phyloP scores from a whole-genome alignment of 1,284 basidiomycete species.

The Bjerkandera adusta region DNA sequence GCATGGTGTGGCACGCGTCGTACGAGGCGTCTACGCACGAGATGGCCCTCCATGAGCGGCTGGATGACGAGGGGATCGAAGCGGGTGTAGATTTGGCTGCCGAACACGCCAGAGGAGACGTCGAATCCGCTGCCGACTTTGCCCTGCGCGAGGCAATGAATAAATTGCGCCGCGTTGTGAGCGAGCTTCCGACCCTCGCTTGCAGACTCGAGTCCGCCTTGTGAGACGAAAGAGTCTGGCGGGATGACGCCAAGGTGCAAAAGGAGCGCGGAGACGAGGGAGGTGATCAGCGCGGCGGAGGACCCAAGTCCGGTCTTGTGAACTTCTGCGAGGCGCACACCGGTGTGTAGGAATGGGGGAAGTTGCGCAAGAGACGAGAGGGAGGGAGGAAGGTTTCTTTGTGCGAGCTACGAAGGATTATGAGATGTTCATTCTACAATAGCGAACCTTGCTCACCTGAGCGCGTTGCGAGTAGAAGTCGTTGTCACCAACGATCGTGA shows the following conservation, averaged over 20 bases:
- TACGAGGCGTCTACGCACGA: conserved; percentile 21
- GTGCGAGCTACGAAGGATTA: conserved; percentile 50
- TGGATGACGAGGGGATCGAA: conserved; percentile 78
- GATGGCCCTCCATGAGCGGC: conserved; percentile 61
- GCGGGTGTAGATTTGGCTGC: conserved; percentile 90
- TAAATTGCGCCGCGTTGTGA: conserved; percentile 94
- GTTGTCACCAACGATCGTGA: conserved; percentile 90
- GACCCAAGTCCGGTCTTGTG: conserved; percentile 99
- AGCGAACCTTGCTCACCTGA: conserved; percentile 50
- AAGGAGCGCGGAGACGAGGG: conserved; percentile 85
- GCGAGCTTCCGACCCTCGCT: conserved; percentile 59
- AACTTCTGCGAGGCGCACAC: conserved; percentile 70
- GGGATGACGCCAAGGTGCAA: conserved; percentile 73
- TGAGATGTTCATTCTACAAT: neutral
- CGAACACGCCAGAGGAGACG: conserved; percentile 91
- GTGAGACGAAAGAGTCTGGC: conserved; percentile 39
- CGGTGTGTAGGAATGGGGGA: conserved; percentile 74
- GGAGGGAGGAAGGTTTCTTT: conserved; percentile 56
- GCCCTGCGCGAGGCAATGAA: conserved; percentile 96
- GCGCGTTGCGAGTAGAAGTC: conserved; percentile 96
- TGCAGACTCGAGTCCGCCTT: conserved; percentile 23
- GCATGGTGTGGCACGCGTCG: neutral
- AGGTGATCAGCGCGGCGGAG: conserved; percentile 95
- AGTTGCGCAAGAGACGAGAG: conserved; percentile 62
- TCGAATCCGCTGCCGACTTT: conserved; percentile 99